Conservation (phyloP, 345 rosid species). For the Dipteronia dyeriana region DNA sequence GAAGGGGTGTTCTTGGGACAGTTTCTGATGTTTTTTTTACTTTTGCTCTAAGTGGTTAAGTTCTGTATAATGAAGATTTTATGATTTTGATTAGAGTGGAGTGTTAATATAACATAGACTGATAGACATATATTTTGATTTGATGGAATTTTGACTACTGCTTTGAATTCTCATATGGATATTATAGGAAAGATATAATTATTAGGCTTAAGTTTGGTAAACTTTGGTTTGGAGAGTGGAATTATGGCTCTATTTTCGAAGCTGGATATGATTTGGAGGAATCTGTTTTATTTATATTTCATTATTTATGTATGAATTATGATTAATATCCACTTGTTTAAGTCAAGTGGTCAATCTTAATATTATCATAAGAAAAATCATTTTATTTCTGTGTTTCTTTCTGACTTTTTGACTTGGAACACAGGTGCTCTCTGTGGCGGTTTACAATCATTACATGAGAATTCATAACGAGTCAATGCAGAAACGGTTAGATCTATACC, state of each 20-base stretch:
- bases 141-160: not conserved
- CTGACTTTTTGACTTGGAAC: conserved; percentile 14
- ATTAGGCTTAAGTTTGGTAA: not conserved
- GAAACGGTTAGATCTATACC: conserved; percentile 58
- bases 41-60: not conserved
- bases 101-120: not conserved
- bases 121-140: too few relatives aligned
- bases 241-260: not conserved
- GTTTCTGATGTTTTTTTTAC: not conserved
- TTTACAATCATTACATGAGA: conserved; percentile 97
- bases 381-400: conserved; percentile 1
- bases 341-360: too few relatives aligned
- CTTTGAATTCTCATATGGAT: not conserved
- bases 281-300: not conserved
- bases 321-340: not conserved
- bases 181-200: not conserved
- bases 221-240: not conserved
- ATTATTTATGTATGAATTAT: too few relatives aligned
- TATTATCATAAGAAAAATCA: not conserved
- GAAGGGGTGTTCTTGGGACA: not conserved
- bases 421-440: conserved; percentile 97
- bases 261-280: not conserved
- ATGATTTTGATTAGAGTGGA: not conserved
- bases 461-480: conserved; percentile 65
- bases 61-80: not conserved